Evolutionary conservation across 1,284 basidiomycete species (phyloP), one percentile per base, ranked within the genome.

Genomic region (Ganoderma resinaceum): DNA sequence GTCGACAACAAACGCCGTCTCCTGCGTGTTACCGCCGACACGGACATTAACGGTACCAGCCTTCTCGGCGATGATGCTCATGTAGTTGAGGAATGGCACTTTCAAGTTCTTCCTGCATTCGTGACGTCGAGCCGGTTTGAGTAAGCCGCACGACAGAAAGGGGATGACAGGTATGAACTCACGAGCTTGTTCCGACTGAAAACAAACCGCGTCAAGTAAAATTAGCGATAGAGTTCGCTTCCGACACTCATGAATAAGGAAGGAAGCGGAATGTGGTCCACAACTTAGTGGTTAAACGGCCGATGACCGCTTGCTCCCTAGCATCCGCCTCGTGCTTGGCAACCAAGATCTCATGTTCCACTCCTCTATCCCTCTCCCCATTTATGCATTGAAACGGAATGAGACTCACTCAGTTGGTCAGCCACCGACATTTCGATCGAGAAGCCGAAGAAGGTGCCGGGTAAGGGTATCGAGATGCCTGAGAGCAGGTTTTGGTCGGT

Each of bases 21-120:
- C 90, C 75, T 92, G 90, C 7, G 89, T 89, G 78, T 93, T 93
- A 61, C 92, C 92, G 29, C 92, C 92, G 1, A 93, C 84, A 55
- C 92, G 89, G 29, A 94, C 78, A 63, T 81, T 78, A 12, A 90
- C 82, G 0, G 81, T 72, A 1, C 91, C 91, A 3, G 82, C 82
- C 18, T 89, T 85, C 61, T 87, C 82, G 66, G 83, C 79, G 53
- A 94, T 80, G 72, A 88, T 89, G 20, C 87, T 82, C 83, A 94
- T 84, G 65, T 93, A 85, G 78, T 94, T 94, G 16, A 95, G 84
- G 77, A 94, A 92, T 0, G 88, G 87, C 0, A 89, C 85, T 65
- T 87, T 83, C 38, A 90, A 73, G 43, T 82, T 77, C 2, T 84
- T 81, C 23, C 86, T 87, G 57, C 7, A 59, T 33, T 35, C 38